Evolutionary conservation across 1,139 yeast genomes (phyloP).

Genomic region (Pneumocystis carinii): DNA sequence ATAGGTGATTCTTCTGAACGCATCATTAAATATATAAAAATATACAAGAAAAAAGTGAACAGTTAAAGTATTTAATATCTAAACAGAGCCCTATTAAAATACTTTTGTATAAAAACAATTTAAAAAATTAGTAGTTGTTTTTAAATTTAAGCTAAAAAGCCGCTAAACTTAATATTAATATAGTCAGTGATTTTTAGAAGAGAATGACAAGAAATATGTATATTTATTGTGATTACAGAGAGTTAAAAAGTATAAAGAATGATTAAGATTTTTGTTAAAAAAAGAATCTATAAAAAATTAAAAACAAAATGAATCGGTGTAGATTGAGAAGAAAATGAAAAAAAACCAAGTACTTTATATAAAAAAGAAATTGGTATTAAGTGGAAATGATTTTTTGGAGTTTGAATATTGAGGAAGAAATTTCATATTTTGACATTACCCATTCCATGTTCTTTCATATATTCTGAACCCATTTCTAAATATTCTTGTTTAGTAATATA

Average conservation of each 20-base stretch:
- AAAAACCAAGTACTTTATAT: neutral
- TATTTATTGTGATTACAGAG: too few species aligned
- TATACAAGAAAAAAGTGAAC: neutral
- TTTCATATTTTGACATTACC: constrained; percentile 35
- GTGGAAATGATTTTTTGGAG: neutral
- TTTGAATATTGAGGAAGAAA: neutral
- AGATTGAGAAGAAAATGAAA: neutral
- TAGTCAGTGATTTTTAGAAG: too few species aligned
- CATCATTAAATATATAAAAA: neutral
- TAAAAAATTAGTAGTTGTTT: neutral
- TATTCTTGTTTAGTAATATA: constrained; percentile 58
- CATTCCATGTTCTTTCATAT: constrained; percentile 70
- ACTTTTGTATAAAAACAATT: neutral
- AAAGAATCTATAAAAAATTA: neutral
- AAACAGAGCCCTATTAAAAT: neutral
- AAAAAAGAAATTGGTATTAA: neutral
- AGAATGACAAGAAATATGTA: too few species aligned
- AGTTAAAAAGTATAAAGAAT: too few species aligned
- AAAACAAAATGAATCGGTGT: too few species aligned
- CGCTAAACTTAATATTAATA: too few species aligned
- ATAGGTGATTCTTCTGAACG: constrained; percentile 10
- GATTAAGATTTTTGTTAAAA: neutral
- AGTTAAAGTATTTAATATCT: neutral
- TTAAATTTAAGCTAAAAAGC: too few species aligned
- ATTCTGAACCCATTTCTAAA: constrained; percentile 78